These are phyloP conservation scores for Saitozyma sp. DNA, from an alignment of 768 basidiomycete species.

Conservation along the genomic window DNA sequence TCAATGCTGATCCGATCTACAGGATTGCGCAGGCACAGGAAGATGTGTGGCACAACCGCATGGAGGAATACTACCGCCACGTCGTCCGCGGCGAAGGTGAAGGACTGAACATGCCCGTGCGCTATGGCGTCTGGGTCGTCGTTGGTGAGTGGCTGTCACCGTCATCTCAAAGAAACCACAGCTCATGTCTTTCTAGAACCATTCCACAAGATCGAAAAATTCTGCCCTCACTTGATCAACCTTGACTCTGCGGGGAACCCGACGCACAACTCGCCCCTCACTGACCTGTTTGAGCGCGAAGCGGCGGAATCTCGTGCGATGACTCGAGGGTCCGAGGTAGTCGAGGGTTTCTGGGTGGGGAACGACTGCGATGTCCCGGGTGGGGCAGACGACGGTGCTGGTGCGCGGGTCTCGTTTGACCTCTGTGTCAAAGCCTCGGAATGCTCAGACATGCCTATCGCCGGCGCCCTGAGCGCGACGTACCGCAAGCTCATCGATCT, in stretches of 20 bases:
- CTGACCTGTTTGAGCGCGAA: slow-evolving; percentile 50
- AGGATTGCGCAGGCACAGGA: slow-evolving; percentile 47
- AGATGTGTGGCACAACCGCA: slow-evolving; percentile 37
- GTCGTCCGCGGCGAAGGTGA: slow-evolving; percentile 18
- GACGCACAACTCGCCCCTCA: slow-evolving; percentile 20
- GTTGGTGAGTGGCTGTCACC: slow-evolving; percentile 29
- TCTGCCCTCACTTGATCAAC: slow-evolving; percentile 42
- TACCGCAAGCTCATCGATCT: slow-evolving; percentile 29
- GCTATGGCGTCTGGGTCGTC: slow-evolving; percentile 51
- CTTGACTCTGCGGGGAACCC: slow-evolving; percentile 30
- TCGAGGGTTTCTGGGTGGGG: slow-evolving; percentile 49
- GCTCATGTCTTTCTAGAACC: slow-evolving; percentile 32
- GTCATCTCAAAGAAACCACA: not conserved
- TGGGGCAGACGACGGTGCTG: slow-evolving; percentile 23
- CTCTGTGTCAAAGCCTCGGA: slow-evolving; percentile 40
- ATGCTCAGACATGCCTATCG: slow-evolving; percentile 33
- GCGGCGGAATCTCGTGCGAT: slow-evolving; percentile 35
- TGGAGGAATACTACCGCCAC: slow-evolving; percentile 36
- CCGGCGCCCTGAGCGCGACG: slow-evolving; percentile 12
- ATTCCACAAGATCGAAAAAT: slow-evolving; percentile 44
- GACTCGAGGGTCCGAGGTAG: slow-evolving; percentile 45
- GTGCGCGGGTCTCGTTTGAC: slow-evolving; percentile 27
- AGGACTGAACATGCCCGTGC: slow-evolving; percentile 39
- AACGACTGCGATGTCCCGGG: slow-evolving; percentile 45
- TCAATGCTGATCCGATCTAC: slow-evolving; percentile 6